Base-by-base conservation (phyloP, 139 green algal genomes). In the Micractinium sp. region DNA sequence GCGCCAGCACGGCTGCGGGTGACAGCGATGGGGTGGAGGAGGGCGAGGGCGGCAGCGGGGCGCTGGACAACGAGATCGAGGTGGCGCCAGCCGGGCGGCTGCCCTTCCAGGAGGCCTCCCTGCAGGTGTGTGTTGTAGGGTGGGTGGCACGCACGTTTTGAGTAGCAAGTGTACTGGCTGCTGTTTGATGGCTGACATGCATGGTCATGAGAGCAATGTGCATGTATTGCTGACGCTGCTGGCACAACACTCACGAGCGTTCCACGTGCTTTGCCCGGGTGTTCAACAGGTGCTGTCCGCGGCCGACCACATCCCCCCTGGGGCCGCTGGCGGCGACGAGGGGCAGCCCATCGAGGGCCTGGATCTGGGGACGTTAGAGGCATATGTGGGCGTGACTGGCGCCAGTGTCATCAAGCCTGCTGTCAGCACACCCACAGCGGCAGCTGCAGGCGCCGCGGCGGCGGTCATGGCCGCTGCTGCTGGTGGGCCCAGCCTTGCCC, bases 41-140 rank as follows among this genome's bases (percentile, higher is more conserved):
- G 35, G 67, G 16, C 5, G 71, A 53, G 0, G 35, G 4, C 3
- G 88, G 2, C 53, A 83, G 85, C 88, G 71, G 33, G 69, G 67
- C 82, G 38, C 35, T 74, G 61, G 75, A 66, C 16, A 79, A 38
- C 12, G 89, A 92, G 60, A 60, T 90, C 3, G 86, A 90, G 31
- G 85, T 93, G 69, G 90, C 87, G 7, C 90, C 90, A 53, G 82
- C 87, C 0, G 90, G 87, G 35, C 76, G 90, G 25, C 74, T 93
- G 73, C 90, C 90, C 47, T 93, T 90, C 79, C 90, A 91, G 76
- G 90, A 93, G 87, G 90, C 87, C n/a, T 85, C 74, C 16, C 82
- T 93, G 73, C 67, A 74, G 77, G 89, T 92, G 2, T 13, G 41
- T 20, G 67, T 15, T 33, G 23, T 35, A 29, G 35, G 12, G 7